Evolutionary conservation across 139 green algal genomes (phyloP), one percentile per base, ranked within the genome.

Genomic region (Closterium sp.): DNA sequence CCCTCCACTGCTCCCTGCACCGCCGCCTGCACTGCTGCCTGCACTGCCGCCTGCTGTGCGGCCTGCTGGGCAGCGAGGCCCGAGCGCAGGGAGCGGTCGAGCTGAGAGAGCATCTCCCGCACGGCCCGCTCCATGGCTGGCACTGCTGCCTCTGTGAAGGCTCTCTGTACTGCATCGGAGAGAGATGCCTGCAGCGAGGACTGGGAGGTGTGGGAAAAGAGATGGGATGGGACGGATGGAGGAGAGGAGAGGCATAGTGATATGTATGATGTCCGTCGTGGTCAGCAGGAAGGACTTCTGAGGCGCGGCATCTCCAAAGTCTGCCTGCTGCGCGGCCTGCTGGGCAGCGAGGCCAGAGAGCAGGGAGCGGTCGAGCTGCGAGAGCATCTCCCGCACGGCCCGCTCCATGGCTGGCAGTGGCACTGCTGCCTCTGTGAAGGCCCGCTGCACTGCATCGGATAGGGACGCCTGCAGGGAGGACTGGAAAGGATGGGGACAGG

Each of bases 361-460:
- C 62, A 98, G 92, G 4, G 97, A 93, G 0, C 90, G 90, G 87
- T 98, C 94, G 42, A 99, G 91, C 92, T 97, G 95, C 13, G 94
- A 92, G 31, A 97, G 95, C 95, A 97, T 96, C 34, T 86, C 88
- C 50, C 93, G 89, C 31, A 89, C 95, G 10, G 97, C 96, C 6
- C 87, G 89, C 94, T 98, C 97, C 91, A 99, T 96, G 2, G 96
- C 91, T 0, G 97, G 97, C 34, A 98, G 87, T 32, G 98, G 97
- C 34, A 98, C 88, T 32, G 98, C 89, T 86, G 92, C 92, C 30
- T 92, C 93, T 79, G 93, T 19, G 88, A 98, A 97, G 1, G 62
- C 62, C 13, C 62, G 62, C 13, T 79, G 62, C 13, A 27, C 17
- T 0, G 62, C 13, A 5, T 79, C 62, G 17, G 62, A 79, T 27